Conservation (phyloP, 176 grass and related monocot genomes). For the Phoenix dactylifera region DNA sequence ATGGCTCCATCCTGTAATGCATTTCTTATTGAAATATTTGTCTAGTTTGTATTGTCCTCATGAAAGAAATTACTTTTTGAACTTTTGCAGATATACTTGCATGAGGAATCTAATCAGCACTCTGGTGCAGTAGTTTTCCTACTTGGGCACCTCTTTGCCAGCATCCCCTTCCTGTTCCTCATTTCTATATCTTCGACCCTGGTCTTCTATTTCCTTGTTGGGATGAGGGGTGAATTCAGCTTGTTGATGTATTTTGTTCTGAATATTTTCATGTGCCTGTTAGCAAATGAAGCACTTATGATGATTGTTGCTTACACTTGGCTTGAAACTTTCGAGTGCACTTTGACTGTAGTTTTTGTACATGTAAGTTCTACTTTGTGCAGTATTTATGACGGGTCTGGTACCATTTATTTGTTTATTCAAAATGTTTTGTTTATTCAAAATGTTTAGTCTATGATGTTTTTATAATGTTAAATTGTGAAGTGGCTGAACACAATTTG, state of each 20-base stretch:
- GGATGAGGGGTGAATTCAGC: slow-evolving; percentile 77
- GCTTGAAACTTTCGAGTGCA: slow-evolving; percentile 71
- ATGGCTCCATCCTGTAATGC: no score
- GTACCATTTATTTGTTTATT: no score
- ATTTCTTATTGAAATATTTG: no score
- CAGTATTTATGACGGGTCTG: no score
- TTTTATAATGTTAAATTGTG: no score
- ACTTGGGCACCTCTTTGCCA: slow-evolving; percentile 62
- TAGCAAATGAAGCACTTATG: slow-evolving; percentile 88
- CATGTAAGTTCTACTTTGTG: slow-evolving; percentile 42
- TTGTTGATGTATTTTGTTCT: slow-evolving; percentile 80
- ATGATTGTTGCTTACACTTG: slow-evolving; percentile 63
- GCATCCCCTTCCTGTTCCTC: slow-evolving; percentile 85
- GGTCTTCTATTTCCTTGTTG: slow-evolving; percentile 81
- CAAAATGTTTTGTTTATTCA: no score
- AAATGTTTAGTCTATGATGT: no score
- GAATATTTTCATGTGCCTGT: slow-evolving; percentile 67
- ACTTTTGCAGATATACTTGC: slow-evolving; percentile 53
- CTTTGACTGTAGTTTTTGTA: slow-evolving; percentile 51
- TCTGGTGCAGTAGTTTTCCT: slow-evolving; percentile 62
- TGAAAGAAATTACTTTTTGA: background rate
- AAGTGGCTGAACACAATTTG: no score
- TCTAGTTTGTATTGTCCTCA: no score
- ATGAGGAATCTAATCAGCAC: slow-evolving; percentile 73
- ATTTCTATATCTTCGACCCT: slow-evolving; percentile 63